Base-by-base conservation (phyloP, 2,329 filamentous ascomycete species). In the Trichoderma cornu-damae region DNA sequence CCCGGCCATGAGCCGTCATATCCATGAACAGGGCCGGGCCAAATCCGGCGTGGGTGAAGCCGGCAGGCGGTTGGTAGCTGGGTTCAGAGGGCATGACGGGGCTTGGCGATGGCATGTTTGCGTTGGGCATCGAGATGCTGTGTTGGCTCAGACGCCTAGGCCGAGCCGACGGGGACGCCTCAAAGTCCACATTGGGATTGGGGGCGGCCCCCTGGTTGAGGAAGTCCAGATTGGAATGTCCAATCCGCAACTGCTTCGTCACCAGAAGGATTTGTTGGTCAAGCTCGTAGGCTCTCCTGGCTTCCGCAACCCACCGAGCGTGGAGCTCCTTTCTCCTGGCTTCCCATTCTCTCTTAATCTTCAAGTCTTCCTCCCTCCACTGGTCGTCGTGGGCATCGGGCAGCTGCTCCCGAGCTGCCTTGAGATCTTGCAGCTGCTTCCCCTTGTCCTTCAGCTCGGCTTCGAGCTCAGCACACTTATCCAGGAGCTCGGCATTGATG, bases 341-440 rank as follows among this genome's bases (percentile, higher is more conserved):
- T 22, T 81, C 79, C 79, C 83, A 87, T 28, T 82, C 78, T 47
- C 78, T 75, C 59, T 79, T 78, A 20, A 84, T 72, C 47, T 79
- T 75, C 46, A 70, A 70, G 50, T 84, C 78, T 54, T 73, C 74
- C 52, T 79, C 75, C 52, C 76, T 75, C 77, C 75, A 79, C 60
- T 77, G 78, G 12, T 84, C 81, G 35, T 84, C 83, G 57, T 84
- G 79, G n/a, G 77, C 81, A 14, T 80, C 84, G 2, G 82, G 80
- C 11, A 84, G 77, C 57, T 79, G 81, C 69, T 87, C 87, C 49
- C 84, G 76, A 62, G 87, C 82, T 59, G 86, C 84, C 68, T 94
- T 89, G 24, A 91, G 78, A 51, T 85, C 80, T 68, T 90, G 89
- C 62, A 93, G 82, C 62, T 87, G 82, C 55, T 87, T 88, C 59